phyloP scores from a whole-genome alignment of 306 rosid genomes.

The Morella rubra region DNA sequence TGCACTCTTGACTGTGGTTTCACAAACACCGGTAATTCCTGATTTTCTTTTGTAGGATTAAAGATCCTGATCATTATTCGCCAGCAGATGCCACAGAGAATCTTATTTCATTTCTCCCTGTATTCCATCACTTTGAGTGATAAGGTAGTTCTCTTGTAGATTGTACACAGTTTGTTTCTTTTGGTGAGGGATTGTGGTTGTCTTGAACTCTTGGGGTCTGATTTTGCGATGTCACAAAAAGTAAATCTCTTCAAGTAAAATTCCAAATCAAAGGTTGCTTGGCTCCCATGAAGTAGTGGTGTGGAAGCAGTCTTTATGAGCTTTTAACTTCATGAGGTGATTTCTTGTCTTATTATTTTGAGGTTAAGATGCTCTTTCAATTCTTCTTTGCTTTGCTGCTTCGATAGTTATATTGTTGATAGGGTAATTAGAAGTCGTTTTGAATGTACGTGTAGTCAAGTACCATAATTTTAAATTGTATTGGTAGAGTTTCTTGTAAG shows the following conservation, averaged over 20 bases:
- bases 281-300: neutral
- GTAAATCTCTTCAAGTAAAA: neutral
- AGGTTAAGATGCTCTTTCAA: neutral
- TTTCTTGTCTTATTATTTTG: neutral
- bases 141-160: slow-evolving; percentile 37
- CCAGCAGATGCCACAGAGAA: slow-evolving; percentile 19
- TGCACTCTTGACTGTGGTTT: slow-evolving; percentile 55
- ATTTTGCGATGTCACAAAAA: slow-evolving; percentile 30
- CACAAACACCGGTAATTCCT: slow-evolving; percentile 73
- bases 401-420: neutral
- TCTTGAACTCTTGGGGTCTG: slow-evolving; percentile 18
- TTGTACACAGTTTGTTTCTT: slow-evolving; percentile 28
- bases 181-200: slow-evolving; percentile 18
- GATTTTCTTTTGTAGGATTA: slow-evolving; percentile 78
- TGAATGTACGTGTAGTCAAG: no score
- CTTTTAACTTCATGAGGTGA: neutral
- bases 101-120: slow-evolving; percentile 20
- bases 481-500: no score
- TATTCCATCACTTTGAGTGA: slow-evolving; percentile 29
- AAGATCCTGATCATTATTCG: slow-evolving; percentile 29
- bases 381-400: slow-evolving; percentile 2
- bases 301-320: neutral
- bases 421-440: neutral
- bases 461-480: neutral
- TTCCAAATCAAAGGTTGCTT: neutral